Conservation (phyloP, 495 filamentous ascomycete species). For the Neurospora sp. region DNA sequence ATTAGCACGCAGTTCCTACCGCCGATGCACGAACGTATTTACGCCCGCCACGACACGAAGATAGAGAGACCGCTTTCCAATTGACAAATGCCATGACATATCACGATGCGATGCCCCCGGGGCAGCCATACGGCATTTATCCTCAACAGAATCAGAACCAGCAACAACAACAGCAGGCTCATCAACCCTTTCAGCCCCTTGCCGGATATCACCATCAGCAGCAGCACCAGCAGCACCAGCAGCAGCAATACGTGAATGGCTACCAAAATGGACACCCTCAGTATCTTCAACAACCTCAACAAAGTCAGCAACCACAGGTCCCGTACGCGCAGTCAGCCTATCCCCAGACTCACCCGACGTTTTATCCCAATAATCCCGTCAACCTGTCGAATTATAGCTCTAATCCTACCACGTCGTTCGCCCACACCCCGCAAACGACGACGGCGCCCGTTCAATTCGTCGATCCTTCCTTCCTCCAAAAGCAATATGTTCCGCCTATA, state of each 20-base stretch:
- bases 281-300: constrained; percentile 2
- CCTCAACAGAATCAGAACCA: constrained; percentile 10
- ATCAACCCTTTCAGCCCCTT: not conserved
- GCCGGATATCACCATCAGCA: constrained; percentile 7
- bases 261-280: constrained; percentile 9
- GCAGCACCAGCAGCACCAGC: constrained; percentile 13
- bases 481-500: not conserved
- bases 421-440: not conserved
- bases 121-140: constrained; percentile 32
- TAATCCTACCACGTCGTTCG: not conserved
- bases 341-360: not conserved
- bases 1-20: not conserved
- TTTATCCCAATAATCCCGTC: not conserved
- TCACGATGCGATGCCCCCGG: constrained; percentile 34
- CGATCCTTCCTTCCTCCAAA: not conserved
- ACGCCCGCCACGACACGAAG: not conserved
- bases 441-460: not conserved
- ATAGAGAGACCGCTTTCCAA: constrained; percentile 3
- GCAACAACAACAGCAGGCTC: constrained; percentile 3
- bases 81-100: constrained; percentile 27
- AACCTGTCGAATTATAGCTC: not conserved
- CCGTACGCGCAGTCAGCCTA: constrained; percentile 13
- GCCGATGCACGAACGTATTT: not conserved
- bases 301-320: constrained; percentile 22
- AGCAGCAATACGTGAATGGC: constrained; percentile 2